These are phyloP conservation scores for Penicillium robsamsonii DNA, from an alignment of 495 filamentous ascomycete species.

Conservation along the genomic window DNA sequence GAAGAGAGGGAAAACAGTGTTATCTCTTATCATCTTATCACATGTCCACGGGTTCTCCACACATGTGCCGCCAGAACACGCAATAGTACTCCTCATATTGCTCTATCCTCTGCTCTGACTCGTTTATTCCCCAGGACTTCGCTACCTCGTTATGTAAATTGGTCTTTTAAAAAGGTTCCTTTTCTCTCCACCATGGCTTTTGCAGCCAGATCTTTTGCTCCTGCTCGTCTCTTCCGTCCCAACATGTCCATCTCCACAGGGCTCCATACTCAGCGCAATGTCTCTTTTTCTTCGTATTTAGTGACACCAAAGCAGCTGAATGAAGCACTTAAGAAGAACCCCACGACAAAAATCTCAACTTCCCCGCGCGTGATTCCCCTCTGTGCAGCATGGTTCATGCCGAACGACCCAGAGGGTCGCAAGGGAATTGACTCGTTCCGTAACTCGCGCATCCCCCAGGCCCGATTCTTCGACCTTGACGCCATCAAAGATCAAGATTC, in stretches of 20 bases:
- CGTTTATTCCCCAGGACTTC: background rate
- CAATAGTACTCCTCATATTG: slow-evolving; percentile 9
- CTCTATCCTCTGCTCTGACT: slow-evolving; percentile 4
- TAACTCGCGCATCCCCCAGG: slow-evolving; percentile 72
- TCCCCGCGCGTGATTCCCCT: slow-evolving; percentile 80
- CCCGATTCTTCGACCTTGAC: slow-evolving; percentile 97
- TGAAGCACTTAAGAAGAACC: slow-evolving; percentile 73
- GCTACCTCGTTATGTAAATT: slow-evolving; percentile 12
- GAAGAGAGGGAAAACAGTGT: slow-evolving; percentile 1
- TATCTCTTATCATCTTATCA: slow-evolving; percentile 28
- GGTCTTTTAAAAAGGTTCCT: background rate
- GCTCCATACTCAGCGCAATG: slow-evolving; percentile 37
- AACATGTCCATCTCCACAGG: slow-evolving; percentile 31
- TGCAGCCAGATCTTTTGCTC: slow-evolving; percentile 31
- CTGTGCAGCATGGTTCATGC: slow-evolving; percentile 94
- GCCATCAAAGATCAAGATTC: slow-evolving; percentile 81
- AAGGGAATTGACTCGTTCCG: slow-evolving; percentile 75
- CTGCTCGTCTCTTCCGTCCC: slow-evolving; percentile 32
- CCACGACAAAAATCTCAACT: slow-evolving; percentile 68
- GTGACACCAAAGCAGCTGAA: slow-evolving; percentile 80
- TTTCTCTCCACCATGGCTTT: slow-evolving; percentile 34
- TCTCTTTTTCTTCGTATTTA: slow-evolving; percentile 72
- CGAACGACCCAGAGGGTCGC: slow-evolving; percentile 75
- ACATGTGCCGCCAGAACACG: slow-evolving; percentile 1
- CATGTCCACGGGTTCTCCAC: slow-evolving; percentile 25